Evolutionary conservation across 805 yeast species (phyloP), one percentile per base, ranked within the genome.

Genomic region (Wickerhamiella lipophila): DNA sequence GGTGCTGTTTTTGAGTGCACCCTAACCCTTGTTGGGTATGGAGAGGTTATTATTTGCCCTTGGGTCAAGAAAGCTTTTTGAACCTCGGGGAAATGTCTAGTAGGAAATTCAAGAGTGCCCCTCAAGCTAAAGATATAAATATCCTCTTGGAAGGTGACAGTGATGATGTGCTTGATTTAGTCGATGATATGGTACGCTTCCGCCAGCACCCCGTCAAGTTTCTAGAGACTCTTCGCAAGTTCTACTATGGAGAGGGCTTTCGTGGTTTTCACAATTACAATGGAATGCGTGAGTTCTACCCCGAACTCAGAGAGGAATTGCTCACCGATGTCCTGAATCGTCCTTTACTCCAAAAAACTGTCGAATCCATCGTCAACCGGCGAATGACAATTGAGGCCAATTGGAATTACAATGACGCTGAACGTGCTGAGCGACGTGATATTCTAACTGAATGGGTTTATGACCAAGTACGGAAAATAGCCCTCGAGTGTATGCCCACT

Each of bases 241-340:
- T 60, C 45, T 54, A 63, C 38, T 46, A 55, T 6, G 69, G 70
- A 18, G 52, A 62, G 7, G 55, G 60, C 15, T 68, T 68, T 62
- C 60, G 71, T 22, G 63, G 64, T 13, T 68, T 65, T 53, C 61
- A 65, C 39, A 55, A 61, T 35, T 67, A 64, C 50, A 59, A 62
- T 19, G 72, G 72, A 25, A 60, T 62, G 42, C 57, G 51, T 29
- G 53, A 67, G 34, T 68, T 50, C 53, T 57, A 56, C 48, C 58
- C 60, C 13, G 64, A 64, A 6, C 56, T 65, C 53, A 50, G 59
- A 6, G 66, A 61, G 30, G 49, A 56, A 15, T 53, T 66, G 50
- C 47, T 50, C 26, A 49, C 53, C n/a, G 51, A 55, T 36, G 63
- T 66, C 7, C 46, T 66, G 47, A 46, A 45, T 38, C 63, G 63